Percentiles rank a stretch among this genome's conserved stretches.
These are phyloP conservation scores for Cutaneotrichosporon spelunceum DNA, from an alignment of 1,284 basidiomycete species.

Conservation along the genomic window DNA sequence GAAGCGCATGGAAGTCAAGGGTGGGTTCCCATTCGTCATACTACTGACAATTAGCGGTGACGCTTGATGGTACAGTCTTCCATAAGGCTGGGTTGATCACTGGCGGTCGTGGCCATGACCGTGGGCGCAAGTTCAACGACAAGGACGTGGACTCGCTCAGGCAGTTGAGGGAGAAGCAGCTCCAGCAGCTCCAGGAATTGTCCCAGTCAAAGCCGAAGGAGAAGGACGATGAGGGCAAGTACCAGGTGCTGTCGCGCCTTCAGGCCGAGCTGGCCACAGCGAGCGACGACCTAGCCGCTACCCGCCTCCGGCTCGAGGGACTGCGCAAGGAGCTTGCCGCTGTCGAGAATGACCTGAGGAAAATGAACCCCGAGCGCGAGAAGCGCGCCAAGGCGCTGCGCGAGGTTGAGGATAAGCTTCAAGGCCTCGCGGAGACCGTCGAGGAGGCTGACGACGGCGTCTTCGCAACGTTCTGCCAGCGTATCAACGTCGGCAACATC, in stretches of 20 bases:
- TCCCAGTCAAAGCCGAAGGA: slow-evolving; percentile 73
- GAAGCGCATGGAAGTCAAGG: slow-evolving; percentile 92
- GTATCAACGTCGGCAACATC: slow-evolving; percentile 78
- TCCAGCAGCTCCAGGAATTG: slow-evolving; percentile 76
- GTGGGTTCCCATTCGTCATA: slow-evolving; percentile 53
- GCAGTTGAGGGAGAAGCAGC: slow-evolving; percentile 68
- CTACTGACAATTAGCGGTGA: slow-evolving; percentile 67
- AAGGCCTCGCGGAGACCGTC: slow-evolving; percentile 61
- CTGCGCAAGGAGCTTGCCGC: slow-evolving; percentile 64
- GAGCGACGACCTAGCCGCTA: slow-evolving; percentile 70
- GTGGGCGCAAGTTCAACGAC: slow-evolving; percentile 84
- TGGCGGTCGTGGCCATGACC: slow-evolving; percentile 75
- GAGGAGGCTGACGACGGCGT: slow-evolving; percentile 76
- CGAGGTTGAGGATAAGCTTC: slow-evolving; percentile 59
- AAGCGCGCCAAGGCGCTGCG: slow-evolving; percentile 59
- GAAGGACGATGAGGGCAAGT: slow-evolving; percentile 75
- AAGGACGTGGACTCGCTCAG: slow-evolving; percentile 80
- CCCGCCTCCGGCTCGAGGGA: slow-evolving; percentile 36
- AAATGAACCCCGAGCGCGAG: slow-evolving; percentile 63
- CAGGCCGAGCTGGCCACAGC: slow-evolving; percentile 70
- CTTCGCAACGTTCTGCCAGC: slow-evolving; percentile 74
- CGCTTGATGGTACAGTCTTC: slow-evolving; percentile 93
- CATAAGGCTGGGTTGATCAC: slow-evolving; percentile 98
- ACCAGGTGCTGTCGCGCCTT: slow-evolving; percentile 71
- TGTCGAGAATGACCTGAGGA: slow-evolving; percentile 66